Evolutionary conservation across 768 basidiomycete species (phyloP).

Genomic region (Cystofilobasidium macerans): DNA sequence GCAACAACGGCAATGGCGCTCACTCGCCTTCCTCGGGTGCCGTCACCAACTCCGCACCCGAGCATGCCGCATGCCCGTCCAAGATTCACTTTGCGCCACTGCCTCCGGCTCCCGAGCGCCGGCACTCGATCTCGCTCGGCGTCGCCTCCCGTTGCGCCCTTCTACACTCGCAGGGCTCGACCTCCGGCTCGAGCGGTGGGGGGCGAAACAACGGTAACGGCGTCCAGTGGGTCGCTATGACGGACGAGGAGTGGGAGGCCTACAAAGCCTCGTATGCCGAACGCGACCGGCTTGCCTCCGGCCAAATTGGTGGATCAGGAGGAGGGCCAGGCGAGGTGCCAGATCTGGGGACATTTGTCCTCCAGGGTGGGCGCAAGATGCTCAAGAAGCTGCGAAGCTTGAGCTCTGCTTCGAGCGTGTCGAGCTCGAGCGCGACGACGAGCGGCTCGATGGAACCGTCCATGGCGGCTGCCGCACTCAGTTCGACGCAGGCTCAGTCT

Average conservation of each 20-base stretch:
- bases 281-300: no score
- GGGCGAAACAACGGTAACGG: neutral
- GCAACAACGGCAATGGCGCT: neutral
- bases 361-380: conserved; percentile 5
- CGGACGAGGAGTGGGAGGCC: conserved; percentile 17
- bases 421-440: neutral
- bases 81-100: conserved; percentile 2
- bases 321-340: neutral
- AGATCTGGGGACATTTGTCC: neutral
- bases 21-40: neutral
- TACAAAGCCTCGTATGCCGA: conserved; percentile 1
- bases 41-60: neutral
- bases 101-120: neutral
- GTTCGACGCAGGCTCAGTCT: no score
- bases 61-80: neutral
- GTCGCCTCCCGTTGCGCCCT: neutral
- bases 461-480: no score
- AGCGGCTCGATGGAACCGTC: no score
- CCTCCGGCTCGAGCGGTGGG: neutral
- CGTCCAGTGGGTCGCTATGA: conserved; percentile 16
- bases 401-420: neutral
- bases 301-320: neutral
- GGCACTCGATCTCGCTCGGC: conserved; percentile 8
- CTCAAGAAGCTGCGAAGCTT: neutral
- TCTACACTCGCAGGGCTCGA: neutral